These are phyloP conservation scores for Bipolaris zeicola DNA, from an alignment of 2,329 filamentous ascomycete genomes.

Conservation along the genomic window DNA sequence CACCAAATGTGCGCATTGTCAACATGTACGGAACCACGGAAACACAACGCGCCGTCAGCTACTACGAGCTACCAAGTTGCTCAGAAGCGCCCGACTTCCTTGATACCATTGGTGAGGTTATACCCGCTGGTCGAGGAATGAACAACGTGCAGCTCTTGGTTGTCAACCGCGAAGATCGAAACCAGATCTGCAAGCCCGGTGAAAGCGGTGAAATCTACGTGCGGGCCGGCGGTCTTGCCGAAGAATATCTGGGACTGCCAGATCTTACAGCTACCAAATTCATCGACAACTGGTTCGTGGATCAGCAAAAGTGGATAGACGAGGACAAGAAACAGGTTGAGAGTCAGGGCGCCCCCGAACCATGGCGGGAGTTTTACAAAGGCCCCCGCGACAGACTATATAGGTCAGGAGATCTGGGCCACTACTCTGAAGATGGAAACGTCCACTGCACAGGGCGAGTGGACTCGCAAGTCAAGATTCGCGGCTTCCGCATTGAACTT, in stretches of 20 bases:
- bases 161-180: constrained; percentile 71
- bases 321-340: constrained; percentile 62
- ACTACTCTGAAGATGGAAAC: constrained; percentile 71
- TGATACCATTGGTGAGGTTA: constrained; percentile 71
- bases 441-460: constrained; percentile 79
- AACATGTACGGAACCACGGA: constrained; percentile 93
- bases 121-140: constrained; percentile 87
- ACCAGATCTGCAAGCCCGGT: constrained; percentile 75
- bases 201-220: constrained; percentile 86
- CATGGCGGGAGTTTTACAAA: constrained; percentile 79
- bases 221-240: constrained; percentile 80
- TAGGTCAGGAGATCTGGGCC: constrained; percentile 82
- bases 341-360: constrained; percentile 61
- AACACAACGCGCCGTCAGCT: constrained; percentile 79
- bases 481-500: constrained; percentile 93
- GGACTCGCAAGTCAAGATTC: constrained; percentile 93
- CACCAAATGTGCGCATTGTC: constrained; percentile 74
- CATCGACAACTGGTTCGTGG: constrained; percentile 83
- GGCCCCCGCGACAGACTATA: constrained; percentile 88
- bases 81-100: constrained; percentile 67
- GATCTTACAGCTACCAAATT: constrained; percentile 76
- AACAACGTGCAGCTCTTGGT: constrained; percentile 86
- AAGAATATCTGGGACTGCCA: constrained; percentile 71
- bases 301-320: constrained; percentile 71
- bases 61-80: constrained; percentile 74